phyloP scores from a whole-genome alignment of 331 rosid species.

The Rosa hybrid region DNA sequence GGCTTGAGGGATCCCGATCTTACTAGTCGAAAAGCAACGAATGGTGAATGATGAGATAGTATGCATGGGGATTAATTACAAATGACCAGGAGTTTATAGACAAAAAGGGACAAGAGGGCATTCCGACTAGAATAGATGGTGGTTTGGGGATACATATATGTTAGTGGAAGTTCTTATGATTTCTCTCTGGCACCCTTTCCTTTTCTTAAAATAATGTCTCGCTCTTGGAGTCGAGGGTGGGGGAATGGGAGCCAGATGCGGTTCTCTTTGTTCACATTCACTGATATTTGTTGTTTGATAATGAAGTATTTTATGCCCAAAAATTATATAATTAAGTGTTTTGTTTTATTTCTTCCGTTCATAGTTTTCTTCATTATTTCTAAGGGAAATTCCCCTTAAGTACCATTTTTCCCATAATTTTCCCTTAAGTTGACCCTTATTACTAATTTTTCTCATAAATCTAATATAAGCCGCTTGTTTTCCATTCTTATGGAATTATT shows the following conservation, averaged over 20 bases:
- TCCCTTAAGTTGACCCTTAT: no score
- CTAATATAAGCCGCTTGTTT: no score
- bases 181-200: slow-evolving; percentile 3
- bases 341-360: neutral
- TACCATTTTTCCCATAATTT: no score
- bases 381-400: no score
- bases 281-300: slow-evolving; percentile 25
- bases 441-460: no score
- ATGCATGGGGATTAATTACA: slow-evolving; percentile 23
- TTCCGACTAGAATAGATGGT: slow-evolving; percentile 43
- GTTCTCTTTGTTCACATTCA: slow-evolving; percentile 1
- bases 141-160: slow-evolving; percentile 43
- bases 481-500: no score
- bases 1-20: slow-evolving; percentile 65
- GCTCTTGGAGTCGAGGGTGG: slow-evolving; percentile 12
- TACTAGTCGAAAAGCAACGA: slow-evolving; percentile 31
- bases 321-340: neutral
- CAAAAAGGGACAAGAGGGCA: slow-evolving; percentile 33
- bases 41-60: neutral
- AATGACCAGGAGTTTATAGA: neutral
- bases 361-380: no score
- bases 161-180: slow-evolving; percentile 32
- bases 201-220: slow-evolving; percentile 17
- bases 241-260: neutral
- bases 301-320: neutral